Conservation (phyloP, 768 basidiomycete species). For the Chiua virens region DNA sequence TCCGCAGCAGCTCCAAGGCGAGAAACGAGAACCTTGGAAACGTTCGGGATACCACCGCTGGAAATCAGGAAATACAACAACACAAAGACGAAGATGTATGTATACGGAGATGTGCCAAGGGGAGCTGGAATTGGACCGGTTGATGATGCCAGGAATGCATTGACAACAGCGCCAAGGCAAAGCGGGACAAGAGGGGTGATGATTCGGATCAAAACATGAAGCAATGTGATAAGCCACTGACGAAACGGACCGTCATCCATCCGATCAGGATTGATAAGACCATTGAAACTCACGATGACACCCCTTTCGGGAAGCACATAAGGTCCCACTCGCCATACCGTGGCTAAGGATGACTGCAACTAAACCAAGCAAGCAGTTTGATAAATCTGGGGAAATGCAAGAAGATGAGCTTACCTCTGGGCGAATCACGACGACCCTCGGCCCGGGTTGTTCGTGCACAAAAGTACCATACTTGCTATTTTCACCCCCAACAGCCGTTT, state of each 20-base stretch:
- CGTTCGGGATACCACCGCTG: constrained; percentile 69
- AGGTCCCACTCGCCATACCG: constrained; percentile 16
- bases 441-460: constrained; percentile 27
- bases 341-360: constrained; percentile 14
- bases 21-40: constrained; percentile 74
- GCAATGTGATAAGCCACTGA: constrained; percentile 64
- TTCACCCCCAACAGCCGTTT: constrained; percentile 33
- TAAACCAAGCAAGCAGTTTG: background rate
- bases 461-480: constrained; percentile 79
- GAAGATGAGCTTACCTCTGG: constrained; percentile 9
- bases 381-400: background rate
- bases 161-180: constrained; percentile 52
- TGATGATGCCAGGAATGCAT: constrained; percentile 17
- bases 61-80: constrained; percentile 73
- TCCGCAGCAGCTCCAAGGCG: constrained; percentile 92
- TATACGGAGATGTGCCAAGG: constrained; percentile 56
- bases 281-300: constrained; percentile 20
- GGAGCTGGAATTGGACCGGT: constrained; percentile 20
- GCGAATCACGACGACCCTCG: background rate
- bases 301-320: constrained; percentile 22
- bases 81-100: constrained; percentile 66
- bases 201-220: constrained; percentile 74
- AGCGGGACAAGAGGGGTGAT: constrained; percentile 74
- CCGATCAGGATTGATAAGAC: background rate
- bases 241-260: constrained; percentile 1